phyloP scores from a whole-genome alignment of 768 basidiomycete genomes.

The Roridomyces roridus region DNA sequence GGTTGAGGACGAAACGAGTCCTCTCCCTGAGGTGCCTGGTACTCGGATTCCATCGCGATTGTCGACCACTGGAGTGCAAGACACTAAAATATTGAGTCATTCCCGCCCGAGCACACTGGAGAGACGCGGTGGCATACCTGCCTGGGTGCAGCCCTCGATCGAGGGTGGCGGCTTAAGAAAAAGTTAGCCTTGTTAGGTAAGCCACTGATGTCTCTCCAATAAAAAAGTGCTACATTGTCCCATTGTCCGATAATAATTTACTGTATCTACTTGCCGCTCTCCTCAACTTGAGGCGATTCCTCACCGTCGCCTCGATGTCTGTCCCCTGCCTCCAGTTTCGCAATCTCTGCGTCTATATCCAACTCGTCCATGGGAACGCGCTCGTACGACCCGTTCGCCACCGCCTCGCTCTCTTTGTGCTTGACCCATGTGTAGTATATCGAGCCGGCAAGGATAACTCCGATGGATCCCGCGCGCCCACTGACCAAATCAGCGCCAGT shows the following conservation, averaged over 20 bases:
- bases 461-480: constrained; percentile 66
- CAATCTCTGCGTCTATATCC: constrained; percentile 39
- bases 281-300: not conserved
- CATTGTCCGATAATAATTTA: no score
- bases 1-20: constrained; percentile 49
- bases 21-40: constrained; percentile 41
- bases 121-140: constrained; percentile 17
- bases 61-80: constrained; percentile 25
- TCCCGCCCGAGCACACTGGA: not conserved
- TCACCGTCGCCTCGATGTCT: not conserved
- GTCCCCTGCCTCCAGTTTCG: constrained; percentile 22
- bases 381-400: constrained; percentile 41
- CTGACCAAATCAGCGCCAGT: constrained; percentile 39
- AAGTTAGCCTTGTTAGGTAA: constrained; percentile 23
- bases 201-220: not conserved
- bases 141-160: constrained; percentile 10
- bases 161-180: constrained; percentile 12
- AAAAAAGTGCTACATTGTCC: no score
- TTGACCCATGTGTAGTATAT: constrained; percentile 73
- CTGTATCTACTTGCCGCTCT: no score
- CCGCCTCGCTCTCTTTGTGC: constrained; percentile 52
- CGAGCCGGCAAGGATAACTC: constrained; percentile 65
- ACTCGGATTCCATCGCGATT: constrained; percentile 54
- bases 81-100: not conserved
- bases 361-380: constrained; percentile 55